phyloP scores from a whole-genome alignment of 2,329 filamentous ascomycete species.

The Penicillium sp. region DNA sequence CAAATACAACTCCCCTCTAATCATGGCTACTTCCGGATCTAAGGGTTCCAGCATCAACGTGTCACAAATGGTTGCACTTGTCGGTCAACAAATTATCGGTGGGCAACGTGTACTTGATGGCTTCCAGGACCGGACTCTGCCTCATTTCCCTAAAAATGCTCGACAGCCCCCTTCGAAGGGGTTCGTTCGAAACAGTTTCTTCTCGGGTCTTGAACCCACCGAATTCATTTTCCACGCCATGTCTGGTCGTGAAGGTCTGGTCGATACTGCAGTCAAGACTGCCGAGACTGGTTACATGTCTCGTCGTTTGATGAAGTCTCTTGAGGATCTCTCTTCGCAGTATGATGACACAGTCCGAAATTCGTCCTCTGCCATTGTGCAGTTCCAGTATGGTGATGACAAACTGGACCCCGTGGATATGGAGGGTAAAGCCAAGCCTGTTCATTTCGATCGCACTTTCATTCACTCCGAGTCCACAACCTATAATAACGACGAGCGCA shows the following conservation, averaged over 20 bases:
- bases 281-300: conserved; percentile 99
- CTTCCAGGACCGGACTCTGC: conserved; percentile 92
- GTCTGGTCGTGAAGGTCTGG: conserved; percentile 95
- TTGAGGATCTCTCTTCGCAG: conserved; percentile 90
- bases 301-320: conserved; percentile 92
- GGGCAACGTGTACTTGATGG: conserved; percentile 91
- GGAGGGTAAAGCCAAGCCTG: conserved; percentile 91
- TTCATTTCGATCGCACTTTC: conserved; percentile 90
- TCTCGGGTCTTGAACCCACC: conserved; percentile 83
- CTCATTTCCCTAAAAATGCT: conserved; percentile 93
- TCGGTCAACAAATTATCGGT: conserved; percentile 97
- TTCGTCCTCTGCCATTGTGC: conserved; percentile 83
- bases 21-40: conserved; percentile 97
- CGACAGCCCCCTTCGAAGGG: conserved; percentile 93
- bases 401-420: conserved; percentile 96
- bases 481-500: conserved; percentile 75
- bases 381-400: conserved; percentile 97
- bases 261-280: conserved; percentile 98
- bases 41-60: conserved; percentile 99
- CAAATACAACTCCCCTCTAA: conserved; percentile 86
- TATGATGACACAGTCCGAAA: conserved; percentile 96
- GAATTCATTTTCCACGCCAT: conserved; percentile 99
- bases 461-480: conserved; percentile 77
- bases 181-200: conserved; percentile 97
- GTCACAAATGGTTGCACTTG: conserved; percentile 96